Evolutionary conservation across 2,329 filamentous ascomycete genomes (phyloP).

Genomic region (Fusarium sp.): DNA sequence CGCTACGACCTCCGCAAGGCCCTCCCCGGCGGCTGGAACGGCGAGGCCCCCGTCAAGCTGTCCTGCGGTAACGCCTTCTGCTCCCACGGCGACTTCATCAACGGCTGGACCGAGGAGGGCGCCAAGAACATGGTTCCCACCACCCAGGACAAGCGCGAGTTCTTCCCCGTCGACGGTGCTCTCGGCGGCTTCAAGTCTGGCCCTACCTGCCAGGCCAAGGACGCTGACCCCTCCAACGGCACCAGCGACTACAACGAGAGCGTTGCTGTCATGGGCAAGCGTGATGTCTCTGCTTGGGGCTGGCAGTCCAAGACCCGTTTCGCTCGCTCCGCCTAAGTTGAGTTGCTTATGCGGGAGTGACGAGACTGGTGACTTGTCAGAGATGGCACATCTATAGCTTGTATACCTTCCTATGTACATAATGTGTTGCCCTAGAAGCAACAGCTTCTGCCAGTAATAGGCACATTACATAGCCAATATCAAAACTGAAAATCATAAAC

Average conservation of each 20-base stretch:
- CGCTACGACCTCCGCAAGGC: conserved; percentile 58
- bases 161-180: conserved; percentile 46
- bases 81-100: conserved; percentile 61
- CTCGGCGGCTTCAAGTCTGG: conserved; percentile 32
- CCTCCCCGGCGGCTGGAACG: conserved; percentile 58
- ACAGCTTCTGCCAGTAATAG: too few relatives aligned
- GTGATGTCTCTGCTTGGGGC: conserved; percentile 30
- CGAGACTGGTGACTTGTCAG: too few relatives aligned
- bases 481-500: too few relatives aligned
- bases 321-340: conserved; percentile 17
- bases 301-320: conserved; percentile 33
- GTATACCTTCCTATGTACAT: too few relatives aligned
- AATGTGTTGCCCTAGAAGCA: too few relatives aligned
- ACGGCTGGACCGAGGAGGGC: conserved; percentile 53
- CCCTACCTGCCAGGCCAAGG: conserved; percentile 47
- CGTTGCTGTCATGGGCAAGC: conserved; percentile 38
- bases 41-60: conserved; percentile 56
- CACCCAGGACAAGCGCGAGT: conserved; percentile 50
- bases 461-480: too few relatives aligned
- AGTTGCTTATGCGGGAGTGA: not conserved
- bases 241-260: conserved; percentile 52
- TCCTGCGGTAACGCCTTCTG: conserved; percentile 56
- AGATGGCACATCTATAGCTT: too few relatives aligned
- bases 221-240: conserved; percentile 55
- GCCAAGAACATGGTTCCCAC: conserved; percentile 54